These are phyloP conservation scores for Podaxis sp. DNA, from an alignment of 768 basidiomycete species.

Conservation along the genomic window DNA sequence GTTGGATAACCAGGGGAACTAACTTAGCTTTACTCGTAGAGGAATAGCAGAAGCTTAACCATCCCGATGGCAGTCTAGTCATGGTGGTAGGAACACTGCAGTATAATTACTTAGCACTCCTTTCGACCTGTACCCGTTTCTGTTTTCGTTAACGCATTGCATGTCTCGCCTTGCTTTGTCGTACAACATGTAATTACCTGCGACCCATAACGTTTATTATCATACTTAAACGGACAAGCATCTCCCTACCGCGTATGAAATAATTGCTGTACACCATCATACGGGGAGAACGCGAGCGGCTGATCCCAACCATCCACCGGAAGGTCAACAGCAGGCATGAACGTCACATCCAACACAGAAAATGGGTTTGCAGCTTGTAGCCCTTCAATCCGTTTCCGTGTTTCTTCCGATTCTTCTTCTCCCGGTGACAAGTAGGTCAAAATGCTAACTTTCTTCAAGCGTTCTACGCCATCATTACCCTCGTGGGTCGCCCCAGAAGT, in stretches of 20 bases:
- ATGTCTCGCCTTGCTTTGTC: no score
- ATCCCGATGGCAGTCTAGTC: no score
- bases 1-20: slow-evolving; percentile 8
- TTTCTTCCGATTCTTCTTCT: background rate
- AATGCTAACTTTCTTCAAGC: background rate
- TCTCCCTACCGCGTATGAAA: no score
- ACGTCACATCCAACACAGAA: background rate
- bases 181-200: no score
- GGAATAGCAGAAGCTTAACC: no score
- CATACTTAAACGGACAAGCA: background rate
- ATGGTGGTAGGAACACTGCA: no score
- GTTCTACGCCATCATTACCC: background rate
- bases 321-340: background rate
- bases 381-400: background rate
- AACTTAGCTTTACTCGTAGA: background rate
- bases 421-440: background rate
- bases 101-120: no score
- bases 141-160: no score
- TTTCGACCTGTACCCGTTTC: no score
- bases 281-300: background rate
- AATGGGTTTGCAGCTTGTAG: background rate
- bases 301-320: background rate
- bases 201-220: no score
- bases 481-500: background rate
- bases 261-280: background rate